Evolutionary conservation across 441 rosid genomes (phyloP).

Genomic region (Brassica hybrid): DNA sequence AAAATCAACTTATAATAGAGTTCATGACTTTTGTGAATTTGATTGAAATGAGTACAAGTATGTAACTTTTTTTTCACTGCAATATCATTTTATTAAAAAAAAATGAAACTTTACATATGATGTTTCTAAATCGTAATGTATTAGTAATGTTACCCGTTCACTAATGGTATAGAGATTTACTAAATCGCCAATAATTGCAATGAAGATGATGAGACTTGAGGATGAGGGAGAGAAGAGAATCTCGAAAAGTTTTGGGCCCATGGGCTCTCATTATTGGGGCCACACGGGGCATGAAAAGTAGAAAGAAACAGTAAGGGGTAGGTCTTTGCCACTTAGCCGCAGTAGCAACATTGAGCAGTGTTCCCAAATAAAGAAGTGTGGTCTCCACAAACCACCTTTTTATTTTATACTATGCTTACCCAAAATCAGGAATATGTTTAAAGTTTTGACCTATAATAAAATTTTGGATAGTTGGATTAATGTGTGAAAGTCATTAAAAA

Average conservation of each 20-base stretch:
- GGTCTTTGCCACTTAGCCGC: constrained; percentile 45
- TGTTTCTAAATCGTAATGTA: background rate
- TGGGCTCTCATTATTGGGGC: constrained; percentile 39
- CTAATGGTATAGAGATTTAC: background rate
- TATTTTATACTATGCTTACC: constrained; percentile 7
- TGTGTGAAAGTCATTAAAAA: background rate
- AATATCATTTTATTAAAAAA: background rate
- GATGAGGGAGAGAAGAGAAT: constrained; percentile 39
- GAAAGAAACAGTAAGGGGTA: constrained; percentile 31
- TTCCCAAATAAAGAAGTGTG: constrained; percentile 42
- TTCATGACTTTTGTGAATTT: background rate
- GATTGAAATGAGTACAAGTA: background rate
- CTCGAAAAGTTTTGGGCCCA: constrained; percentile 40
- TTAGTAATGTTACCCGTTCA: background rate
- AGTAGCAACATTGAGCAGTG: constrained; percentile 48
- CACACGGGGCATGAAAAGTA: constrained; percentile 31
- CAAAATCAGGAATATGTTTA: constrained; percentile 15
- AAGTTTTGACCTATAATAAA: constrained; percentile 4
- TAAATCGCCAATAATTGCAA: constrained; percentile 31
- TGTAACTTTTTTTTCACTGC: background rate
- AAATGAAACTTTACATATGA: background rate
- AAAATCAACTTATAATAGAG: background rate
- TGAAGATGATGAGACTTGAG: constrained; percentile 35
- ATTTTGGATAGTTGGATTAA: background rate
- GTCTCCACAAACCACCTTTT: constrained; percentile 40